phyloP scores from a whole-genome alignment of 2,329 filamentous ascomycete species.

The Fusarium fujikuroi region DNA sequence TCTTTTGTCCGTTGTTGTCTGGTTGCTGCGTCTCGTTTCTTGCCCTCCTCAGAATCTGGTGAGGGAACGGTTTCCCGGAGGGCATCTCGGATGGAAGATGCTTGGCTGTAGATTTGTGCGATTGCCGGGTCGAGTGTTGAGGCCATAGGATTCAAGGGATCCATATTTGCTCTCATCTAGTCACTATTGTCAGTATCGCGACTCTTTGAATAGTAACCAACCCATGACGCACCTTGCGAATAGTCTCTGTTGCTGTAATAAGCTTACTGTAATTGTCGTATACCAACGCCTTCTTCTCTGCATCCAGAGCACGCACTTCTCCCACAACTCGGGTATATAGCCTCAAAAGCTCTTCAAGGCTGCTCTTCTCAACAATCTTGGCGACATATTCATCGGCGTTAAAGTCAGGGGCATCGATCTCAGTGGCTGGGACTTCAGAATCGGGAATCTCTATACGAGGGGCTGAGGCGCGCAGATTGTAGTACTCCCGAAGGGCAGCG shows the following conservation, averaged over 20 bases:
- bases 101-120: slow-evolving; percentile 75
- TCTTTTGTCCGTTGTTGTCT: slow-evolving; percentile 58
- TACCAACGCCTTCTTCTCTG: slow-evolving; percentile 95
- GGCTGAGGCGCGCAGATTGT: slow-evolving; percentile 72
- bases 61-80: slow-evolving; percentile 60
- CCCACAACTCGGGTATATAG: slow-evolving; percentile 77
- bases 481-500: slow-evolving; percentile 91
- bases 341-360: slow-evolving; percentile 74
- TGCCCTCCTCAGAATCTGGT: slow-evolving; percentile 55
- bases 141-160: slow-evolving; percentile 78
- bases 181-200: not conserved
- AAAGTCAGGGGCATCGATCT: slow-evolving; percentile 81
- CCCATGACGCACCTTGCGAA: slow-evolving; percentile 69
- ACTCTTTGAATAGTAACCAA: too few species aligned
- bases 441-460: slow-evolving; percentile 57
- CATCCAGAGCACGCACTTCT: slow-evolving; percentile 90
- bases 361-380: slow-evolving; percentile 68
- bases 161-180: slow-evolving; percentile 84
- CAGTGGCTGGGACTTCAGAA: slow-evolving; percentile 71
- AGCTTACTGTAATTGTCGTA: slow-evolving; percentile 99
- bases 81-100: slow-evolving; percentile 63
- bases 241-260: slow-evolving; percentile 96
- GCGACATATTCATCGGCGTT: slow-evolving; percentile 76
- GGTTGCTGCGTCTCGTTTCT: slow-evolving; percentile 48
- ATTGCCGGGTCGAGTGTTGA: slow-evolving; percentile 79